Evolutionary conservation across 2,329 filamentous ascomycete genomes (phyloP).

Genomic region (Zelopaecilomyces penicillatus): DNA sequence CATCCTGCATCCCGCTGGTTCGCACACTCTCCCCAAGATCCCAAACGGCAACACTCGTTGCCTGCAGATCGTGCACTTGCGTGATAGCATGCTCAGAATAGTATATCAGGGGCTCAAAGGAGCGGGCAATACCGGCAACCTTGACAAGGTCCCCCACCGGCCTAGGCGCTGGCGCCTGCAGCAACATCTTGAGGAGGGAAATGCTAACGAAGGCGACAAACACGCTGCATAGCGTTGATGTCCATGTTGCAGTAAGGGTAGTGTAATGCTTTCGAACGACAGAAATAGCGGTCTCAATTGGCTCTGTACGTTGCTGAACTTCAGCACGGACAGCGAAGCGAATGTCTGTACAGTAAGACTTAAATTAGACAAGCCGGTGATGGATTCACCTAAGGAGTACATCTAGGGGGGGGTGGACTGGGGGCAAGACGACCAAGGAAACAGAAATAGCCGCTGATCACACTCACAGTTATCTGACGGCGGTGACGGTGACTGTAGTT

Average conservation of each 20-base stretch:
- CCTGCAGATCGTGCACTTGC: constrained; percentile 81
- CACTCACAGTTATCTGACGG: constrained; percentile 43
- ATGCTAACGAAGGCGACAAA: constrained; percentile 57
- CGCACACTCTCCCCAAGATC: constrained; percentile 87
- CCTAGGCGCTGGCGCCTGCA: constrained; percentile 52
- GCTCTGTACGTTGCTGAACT: constrained; percentile 78
- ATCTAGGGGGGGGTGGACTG: background rate
- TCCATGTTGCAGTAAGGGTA: constrained; percentile 59
- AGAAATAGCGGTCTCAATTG: constrained; percentile 64
- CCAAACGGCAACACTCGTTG: constrained; percentile 89
- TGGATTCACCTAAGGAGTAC: background rate
- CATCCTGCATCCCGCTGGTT: constrained; percentile 83
- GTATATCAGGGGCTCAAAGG: constrained; percentile 90
- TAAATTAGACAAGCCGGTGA: background rate
- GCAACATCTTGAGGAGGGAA: constrained; percentile 55
- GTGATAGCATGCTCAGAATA: constrained; percentile 84
- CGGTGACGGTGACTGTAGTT: constrained; percentile 15
- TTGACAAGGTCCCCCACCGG: constrained; percentile 66
- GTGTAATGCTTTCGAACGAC: constrained; percentile 54
- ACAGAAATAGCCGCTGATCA: background rate
- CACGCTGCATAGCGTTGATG: constrained; percentile 55
- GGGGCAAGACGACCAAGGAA: constrained; percentile 12
- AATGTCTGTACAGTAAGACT: constrained; percentile 54
- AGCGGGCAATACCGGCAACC: constrained; percentile 78
- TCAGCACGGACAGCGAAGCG: constrained; percentile 82